Base-by-base conservation (phyloP, 352 stramenopile genomes). In the Globisporangium lucens region DNA sequence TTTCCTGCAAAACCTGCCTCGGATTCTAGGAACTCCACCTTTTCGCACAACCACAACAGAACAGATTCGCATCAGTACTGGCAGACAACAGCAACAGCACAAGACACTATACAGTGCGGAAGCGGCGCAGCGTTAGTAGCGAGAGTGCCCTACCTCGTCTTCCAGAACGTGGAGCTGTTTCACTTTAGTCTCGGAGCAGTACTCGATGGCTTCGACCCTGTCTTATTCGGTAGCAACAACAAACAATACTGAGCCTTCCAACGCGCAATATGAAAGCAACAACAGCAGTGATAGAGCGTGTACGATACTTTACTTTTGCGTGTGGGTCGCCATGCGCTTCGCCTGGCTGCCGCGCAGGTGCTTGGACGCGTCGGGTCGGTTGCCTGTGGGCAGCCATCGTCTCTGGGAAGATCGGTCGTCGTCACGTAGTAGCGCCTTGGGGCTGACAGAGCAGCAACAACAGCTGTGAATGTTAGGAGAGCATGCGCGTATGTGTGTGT, bases 351-450 rank as follows among this genome's bases (percentile, higher is more conserved):
- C 38, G 36, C 61, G 30, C 51, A 68, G 68, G 60, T 91, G 83
- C 71, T 89, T 91, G 43, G 83, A 91, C 12, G 77, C 65, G 20
- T 80, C 79, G 2, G 80, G 77, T 35, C 61, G 74, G 33, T 68
- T 71, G 49, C 87, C 83, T 15, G 73, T 87, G 22, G 80, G 83
- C 56, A 91, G 67, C 83, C 80, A 91, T 17, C 73, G 70, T 0
- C 67, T 58, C 2, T 51, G 47, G 17, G 61, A 24, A 22, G 58
- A 24, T 4, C 17, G 65, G 4, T 84, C 74, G 27, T 81, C 65
- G 63, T 70, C n/a, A 41, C 70, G 62, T 64, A 83, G 51, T 41
- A 83, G 53, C 56, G 58, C 68, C 6, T 69, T 61, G 13, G 75
- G 75, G 24, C 74, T 83, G 29, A 41, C n/a, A 57, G n/a, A n/a